Evolutionary conservation across 176 grass and related monocot genomes (phyloP).

Genomic region (Thinopyrum elongatum): DNA sequence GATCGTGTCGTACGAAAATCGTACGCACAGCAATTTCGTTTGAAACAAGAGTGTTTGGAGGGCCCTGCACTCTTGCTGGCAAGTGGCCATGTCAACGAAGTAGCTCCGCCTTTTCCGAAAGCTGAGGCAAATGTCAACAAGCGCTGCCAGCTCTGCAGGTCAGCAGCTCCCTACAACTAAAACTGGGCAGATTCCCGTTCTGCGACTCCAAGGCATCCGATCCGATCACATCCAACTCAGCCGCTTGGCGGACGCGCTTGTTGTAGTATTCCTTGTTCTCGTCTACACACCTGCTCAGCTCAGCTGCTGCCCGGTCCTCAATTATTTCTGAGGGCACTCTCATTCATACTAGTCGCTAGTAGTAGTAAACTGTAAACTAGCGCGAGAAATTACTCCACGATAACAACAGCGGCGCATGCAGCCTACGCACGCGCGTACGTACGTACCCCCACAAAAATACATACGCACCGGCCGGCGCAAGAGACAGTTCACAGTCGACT

Average conservation of each 20-base stretch:
- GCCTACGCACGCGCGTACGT: not conserved
- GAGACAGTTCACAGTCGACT: not conserved
- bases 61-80: not conserved
- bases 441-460: not conserved
- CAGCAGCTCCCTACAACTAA: not conserved
- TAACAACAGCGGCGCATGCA: not conserved
- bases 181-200: not conserved
- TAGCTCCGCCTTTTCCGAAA: not conserved
- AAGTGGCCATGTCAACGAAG: not conserved
- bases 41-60: not conserved
- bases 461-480: not conserved
- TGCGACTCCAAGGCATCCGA: not conserved
- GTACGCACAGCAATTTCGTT: too few species aligned
- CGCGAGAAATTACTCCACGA: not conserved
- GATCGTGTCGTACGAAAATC: too few species aligned
- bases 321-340: too few species aligned
- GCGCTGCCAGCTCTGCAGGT: not conserved
- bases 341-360: too few species aligned
- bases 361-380: not conserved
- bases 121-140: not conserved
- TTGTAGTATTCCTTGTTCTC: not conserved
- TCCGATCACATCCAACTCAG: conserved; percentile 16
- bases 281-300: not conserved
- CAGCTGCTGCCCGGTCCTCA: not conserved
- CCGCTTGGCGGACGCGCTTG: not conserved